phyloP scores from a whole-genome alignment of 2,329 filamentous ascomycete species.

The Ascochyta clinopodiicola region DNA sequence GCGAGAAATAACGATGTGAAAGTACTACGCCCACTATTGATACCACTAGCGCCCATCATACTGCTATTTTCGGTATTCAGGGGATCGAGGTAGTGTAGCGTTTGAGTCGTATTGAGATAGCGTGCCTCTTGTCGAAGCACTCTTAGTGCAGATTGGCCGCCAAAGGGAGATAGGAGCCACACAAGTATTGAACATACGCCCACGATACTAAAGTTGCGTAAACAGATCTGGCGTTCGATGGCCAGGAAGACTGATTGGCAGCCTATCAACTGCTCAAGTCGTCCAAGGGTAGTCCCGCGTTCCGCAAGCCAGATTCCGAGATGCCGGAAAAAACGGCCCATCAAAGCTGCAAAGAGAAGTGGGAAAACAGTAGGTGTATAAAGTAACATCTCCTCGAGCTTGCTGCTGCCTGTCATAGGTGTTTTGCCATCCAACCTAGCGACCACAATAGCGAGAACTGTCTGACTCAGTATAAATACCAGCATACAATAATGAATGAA shows the following conservation, averaged over 20 bases:
- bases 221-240: conserved; percentile 36
- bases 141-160: conserved; percentile 40
- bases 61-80: conserved; percentile 13
- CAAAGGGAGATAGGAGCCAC: conserved; percentile 40
- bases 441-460: conserved; percentile 35
- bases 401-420: conserved; percentile 21
- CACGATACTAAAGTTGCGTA: conserved; percentile 33
- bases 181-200: conserved; percentile 32
- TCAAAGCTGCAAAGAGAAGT: conserved; percentile 39
- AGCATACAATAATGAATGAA: not conserved
- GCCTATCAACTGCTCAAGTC: conserved; percentile 37
- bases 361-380: conserved; percentile 40
- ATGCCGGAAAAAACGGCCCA: conserved; percentile 38
- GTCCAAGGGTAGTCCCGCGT: conserved; percentile 39
- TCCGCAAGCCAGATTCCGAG: conserved; percentile 37
- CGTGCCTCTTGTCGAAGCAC: conserved; percentile 25
- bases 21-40: conserved; percentile 25
- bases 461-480: conserved; percentile 5
- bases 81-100: conserved; percentile 30
- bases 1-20: conserved; percentile 32
- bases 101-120: conserved; percentile 17
- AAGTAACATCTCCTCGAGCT: conserved; percentile 26
- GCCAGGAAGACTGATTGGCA: conserved; percentile 41
- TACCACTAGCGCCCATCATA: conserved; percentile 18
- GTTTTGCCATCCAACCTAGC: conserved; percentile 29